phyloP scores from a whole-genome alignment of 305 asterid genomes.

The Solanum hybrid region DNA sequence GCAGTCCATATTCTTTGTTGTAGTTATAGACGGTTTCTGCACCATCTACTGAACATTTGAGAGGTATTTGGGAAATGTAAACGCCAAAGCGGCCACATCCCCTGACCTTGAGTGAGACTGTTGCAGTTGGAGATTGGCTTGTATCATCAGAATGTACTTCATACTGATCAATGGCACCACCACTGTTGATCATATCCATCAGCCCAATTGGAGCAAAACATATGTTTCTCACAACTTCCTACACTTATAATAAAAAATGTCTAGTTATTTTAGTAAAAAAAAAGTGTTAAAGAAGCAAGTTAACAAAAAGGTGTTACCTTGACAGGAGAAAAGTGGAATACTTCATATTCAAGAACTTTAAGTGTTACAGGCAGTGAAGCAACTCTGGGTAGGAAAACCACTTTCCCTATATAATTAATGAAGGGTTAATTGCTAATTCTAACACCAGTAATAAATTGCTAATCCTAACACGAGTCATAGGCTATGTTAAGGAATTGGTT shows the following conservation, averaged over 20 bases:
- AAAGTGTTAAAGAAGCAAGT: not conserved
- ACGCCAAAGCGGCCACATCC: constrained; percentile 84
- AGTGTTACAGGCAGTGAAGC: constrained; percentile 78
- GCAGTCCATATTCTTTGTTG: constrained; percentile 43
- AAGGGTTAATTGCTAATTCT: not conserved
- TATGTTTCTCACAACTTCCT: constrained; percentile 38
- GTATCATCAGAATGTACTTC: constrained; percentile 31
- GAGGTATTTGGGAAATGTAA: constrained; percentile 59
- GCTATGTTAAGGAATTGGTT: not conserved
- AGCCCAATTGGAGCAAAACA: constrained; percentile 78
- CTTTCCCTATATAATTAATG: constrained; percentile 30
- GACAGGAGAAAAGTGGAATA: constrained; percentile 79
- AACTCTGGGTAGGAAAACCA: constrained; percentile 55
- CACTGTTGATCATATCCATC: constrained; percentile 74
- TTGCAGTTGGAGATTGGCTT: constrained; percentile 23
- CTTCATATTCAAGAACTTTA: constrained; percentile 74
- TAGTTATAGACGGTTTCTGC: constrained; percentile 33
- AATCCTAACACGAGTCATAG: not conserved
- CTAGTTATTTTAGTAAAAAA: not conserved
- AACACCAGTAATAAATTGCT: not conserved
- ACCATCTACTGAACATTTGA: constrained; percentile 43
- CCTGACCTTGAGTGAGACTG: constrained; percentile 37
- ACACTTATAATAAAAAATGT: constrained; percentile 6
- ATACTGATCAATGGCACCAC: constrained; percentile 68
- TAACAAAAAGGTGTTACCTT: constrained; percentile 37